Conservation (phyloP, 2,329 filamentous ascomycete species). For the Ceratocystis harringtonii region DNA sequence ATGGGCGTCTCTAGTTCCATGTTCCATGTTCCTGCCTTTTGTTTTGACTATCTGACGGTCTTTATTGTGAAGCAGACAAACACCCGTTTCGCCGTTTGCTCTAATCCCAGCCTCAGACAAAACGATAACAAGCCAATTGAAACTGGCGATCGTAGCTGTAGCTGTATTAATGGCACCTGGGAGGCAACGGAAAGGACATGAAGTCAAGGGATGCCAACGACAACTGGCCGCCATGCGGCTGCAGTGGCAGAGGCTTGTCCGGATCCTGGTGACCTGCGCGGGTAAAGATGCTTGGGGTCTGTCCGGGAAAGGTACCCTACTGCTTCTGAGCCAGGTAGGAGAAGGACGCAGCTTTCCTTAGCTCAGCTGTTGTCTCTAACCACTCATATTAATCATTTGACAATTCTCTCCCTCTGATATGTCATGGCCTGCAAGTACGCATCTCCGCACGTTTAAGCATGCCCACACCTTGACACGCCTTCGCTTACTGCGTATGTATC, state of each 20-base stretch:
- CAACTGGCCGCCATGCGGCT: neutral
- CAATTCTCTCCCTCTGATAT: neutral
- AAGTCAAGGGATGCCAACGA: neutral
- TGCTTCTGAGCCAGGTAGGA: neutral
- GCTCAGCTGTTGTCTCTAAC: neutral
- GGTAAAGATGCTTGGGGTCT: neutral
- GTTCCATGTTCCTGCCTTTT: neutral
- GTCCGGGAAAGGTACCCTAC: neutral
- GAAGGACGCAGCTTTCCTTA: neutral
- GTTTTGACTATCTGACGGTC: neutral
- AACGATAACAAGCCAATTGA: neutral
- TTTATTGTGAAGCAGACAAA: neutral
- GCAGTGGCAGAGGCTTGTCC: neutral
- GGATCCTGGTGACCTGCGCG: neutral
- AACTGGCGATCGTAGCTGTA: neutral
- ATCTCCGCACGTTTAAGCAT: too few species aligned
- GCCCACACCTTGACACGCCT: neutral
- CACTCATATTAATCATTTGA: too few species aligned
- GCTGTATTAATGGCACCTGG: neutral
- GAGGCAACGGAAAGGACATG: neutral
- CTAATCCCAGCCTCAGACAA: neutral
- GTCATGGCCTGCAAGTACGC: neutral
- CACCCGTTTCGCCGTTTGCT: neutral
- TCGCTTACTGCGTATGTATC: neutral
- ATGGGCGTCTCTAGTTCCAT: neutral